Percentiles rank a stretch among this genome's conserved stretches.
These are phyloP conservation scores for Physaria fendleri DNA, from an alignment of 345 rosid genomes.

Conservation along the genomic window DNA sequence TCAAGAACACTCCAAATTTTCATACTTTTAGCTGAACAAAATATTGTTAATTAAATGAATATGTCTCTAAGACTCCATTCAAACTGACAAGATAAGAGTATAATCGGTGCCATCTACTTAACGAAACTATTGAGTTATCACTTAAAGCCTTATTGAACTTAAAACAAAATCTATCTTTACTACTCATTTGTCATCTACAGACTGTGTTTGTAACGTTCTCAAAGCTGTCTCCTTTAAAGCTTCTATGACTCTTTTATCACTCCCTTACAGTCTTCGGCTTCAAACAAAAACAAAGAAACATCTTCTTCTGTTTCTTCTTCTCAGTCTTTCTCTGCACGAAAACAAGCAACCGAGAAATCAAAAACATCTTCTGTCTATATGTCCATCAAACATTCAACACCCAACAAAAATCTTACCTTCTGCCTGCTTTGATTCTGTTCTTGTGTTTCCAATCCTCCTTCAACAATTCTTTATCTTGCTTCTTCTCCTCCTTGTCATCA, in stretches of 20 bases:
- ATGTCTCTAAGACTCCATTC: conserved; percentile 16
- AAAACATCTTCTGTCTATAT: not conserved
- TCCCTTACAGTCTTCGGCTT: conserved; percentile 25
- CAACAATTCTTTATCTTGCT: too few relatives aligned
- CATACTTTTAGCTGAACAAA: too few relatives aligned
- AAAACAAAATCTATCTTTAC: conserved; percentile 4
- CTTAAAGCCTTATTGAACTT: conserved; percentile 15
- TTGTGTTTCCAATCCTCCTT: conserved; percentile 6
- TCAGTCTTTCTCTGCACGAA: conserved; percentile 9
- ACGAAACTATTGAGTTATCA: not conserved
- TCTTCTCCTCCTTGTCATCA: too few relatives aligned
- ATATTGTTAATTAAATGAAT: too few relatives aligned
- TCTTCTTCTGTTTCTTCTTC: conserved; percentile 18
- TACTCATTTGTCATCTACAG: conserved; percentile 8
- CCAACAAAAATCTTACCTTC: conserved; percentile 4
- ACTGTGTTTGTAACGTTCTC: not conserved
- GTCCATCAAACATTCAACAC: not conserved
- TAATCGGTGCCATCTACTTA: conserved; percentile 23
- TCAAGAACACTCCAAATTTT: too few relatives aligned
- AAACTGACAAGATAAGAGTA: conserved; percentile 9
- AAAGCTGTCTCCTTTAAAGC: not conserved
- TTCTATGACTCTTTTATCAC: not conserved
- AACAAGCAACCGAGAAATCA: not conserved
- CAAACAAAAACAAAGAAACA: conserved; percentile 25
- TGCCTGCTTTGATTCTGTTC: conserved; percentile 17